These are phyloP conservation scores for Circinella minor DNA, from an alignment of 371 early-diverging fungal species.

Conservation along the genomic window DNA sequence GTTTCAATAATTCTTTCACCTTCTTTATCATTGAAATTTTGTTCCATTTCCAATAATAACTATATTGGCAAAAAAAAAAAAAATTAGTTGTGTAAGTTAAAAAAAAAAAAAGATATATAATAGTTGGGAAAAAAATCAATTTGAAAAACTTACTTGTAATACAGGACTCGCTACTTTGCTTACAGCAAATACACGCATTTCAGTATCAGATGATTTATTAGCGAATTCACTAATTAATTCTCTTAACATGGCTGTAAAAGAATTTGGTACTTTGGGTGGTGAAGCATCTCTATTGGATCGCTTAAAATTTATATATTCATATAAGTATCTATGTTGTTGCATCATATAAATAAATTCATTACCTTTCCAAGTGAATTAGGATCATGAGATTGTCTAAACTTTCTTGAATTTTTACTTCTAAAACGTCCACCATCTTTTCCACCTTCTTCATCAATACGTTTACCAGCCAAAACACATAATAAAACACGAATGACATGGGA, in stretches of 20 bases:
- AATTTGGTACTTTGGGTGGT: slow-evolving; percentile 62
- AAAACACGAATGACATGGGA: slow-evolving; percentile 78
- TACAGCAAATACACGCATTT: slow-evolving; percentile 64
- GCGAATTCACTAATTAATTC: slow-evolving; percentile 62
- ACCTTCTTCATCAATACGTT: slow-evolving; percentile 60
- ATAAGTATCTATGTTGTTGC: no score
- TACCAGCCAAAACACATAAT: slow-evolving; percentile 72
- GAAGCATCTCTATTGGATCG: slow-evolving; percentile 29
- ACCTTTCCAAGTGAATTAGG: slow-evolving; percentile 17
- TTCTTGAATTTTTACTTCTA: slow-evolving; percentile 66
- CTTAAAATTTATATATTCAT: slow-evolving; percentile 9
- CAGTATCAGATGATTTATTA: slow-evolving; percentile 55
- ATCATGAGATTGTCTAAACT: slow-evolving; percentile 72
- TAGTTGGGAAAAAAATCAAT: no score
- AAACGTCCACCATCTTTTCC: slow-evolving; percentile 53
- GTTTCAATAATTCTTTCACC: slow-evolving; percentile 51
- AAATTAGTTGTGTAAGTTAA: background rate
- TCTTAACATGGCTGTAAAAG: slow-evolving; percentile 63
- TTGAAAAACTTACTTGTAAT: slow-evolving; percentile 52
- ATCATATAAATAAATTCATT: background rate
- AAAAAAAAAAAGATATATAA: no score
- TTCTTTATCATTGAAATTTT: slow-evolving; percentile 40
- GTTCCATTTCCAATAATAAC: slow-evolving; percentile 56
- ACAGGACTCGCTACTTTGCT: slow-evolving; percentile 81
- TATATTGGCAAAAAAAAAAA: background rate